Evolutionary conservation across 2,329 filamentous ascomycete genomes (phyloP), one percentile per base, ranked within the genome.

Genomic region (Claviceps sp.): DNA sequence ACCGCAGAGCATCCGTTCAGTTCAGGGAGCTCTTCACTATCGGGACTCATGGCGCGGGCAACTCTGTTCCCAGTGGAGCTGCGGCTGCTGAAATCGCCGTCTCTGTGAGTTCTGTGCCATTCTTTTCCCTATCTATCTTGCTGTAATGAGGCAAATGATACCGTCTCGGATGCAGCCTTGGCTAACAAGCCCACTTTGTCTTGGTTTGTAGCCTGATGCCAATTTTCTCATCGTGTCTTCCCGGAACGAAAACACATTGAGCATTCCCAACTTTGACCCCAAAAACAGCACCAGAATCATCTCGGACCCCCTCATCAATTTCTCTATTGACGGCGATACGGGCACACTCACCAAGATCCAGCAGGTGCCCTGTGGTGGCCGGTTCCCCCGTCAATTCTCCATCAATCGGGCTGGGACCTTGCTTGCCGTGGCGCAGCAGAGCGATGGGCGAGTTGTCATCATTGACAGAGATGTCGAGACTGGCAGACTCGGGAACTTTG

Each of bases 151-250:
- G 8, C 26, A 30, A 30, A 30, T 30, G 26, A 11, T 30, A 11
- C 26, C 26, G 8, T 30, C 8, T 30, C 26, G 26, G 26, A 30
- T 11, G 26, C 3, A 9, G 8, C 8, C 26, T 30, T 30, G 26
- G 26, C 26, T 30, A 30, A 30, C 9, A 30, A 30, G 26, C 26
- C 26, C 26, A 30, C 26, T 30, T 4, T 30, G 8, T 30, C n/a
- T 20, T 43, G 48, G 42, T 52, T 45, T 48, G 20, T 51, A 81
- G 78, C 76, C 78, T 48, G 77, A 81, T 60, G 70, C 74, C 54
- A 76, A 74, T 38, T 86, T 81, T 69, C 63, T 89, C 50, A 72
- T 85, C 57, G 74, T 85, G 43, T 84, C 82, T 2, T 85, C 85
- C 56, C 82, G 86, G 55, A 76, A 77, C 61, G 83, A 84, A 61